phyloP scores from a whole-genome alignment of 1,284 basidiomycete genomes.

The Cystobasidiaceae sp. region DNA sequence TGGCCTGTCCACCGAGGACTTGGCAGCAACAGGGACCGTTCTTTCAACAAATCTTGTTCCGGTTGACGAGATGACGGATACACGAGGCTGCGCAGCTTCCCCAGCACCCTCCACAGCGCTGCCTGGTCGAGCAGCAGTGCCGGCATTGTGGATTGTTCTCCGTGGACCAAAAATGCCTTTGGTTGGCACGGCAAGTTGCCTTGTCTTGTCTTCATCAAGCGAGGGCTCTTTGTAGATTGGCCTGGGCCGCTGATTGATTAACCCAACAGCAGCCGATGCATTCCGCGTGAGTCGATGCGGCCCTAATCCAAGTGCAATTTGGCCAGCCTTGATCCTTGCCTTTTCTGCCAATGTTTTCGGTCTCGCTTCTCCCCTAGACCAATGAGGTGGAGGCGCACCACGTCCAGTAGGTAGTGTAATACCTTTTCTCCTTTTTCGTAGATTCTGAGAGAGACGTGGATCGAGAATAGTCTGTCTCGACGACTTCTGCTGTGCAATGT shows the following conservation, averaged over 20 bases:
- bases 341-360: constrained; percentile 20
- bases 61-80: background rate
- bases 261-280: constrained; percentile 1
- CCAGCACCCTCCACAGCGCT: background rate
- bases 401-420: background rate
- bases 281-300: constrained; percentile 6
- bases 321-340: constrained; percentile 10
- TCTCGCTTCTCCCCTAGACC: background rate
- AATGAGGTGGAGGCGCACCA: background rate
- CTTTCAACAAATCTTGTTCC: constrained; percentile 10
- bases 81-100: background rate
- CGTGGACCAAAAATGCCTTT: constrained; percentile 10
- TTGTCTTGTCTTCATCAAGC: background rate
- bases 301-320: background rate
- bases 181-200: background rate
- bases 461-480: constrained; percentile 19
- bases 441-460: constrained; percentile 8
- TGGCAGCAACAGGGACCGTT: background rate
- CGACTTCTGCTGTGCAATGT: constrained; percentile 9
- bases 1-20: constrained; percentile 1
- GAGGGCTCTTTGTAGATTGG: constrained; percentile 3
- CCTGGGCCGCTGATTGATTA: background rate
- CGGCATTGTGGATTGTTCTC: background rate
- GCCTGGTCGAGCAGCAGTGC: background rate
- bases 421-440: constrained; percentile 1